Conservation (phyloP, 257 asterid species). For the Eucommia ulmoides region DNA sequence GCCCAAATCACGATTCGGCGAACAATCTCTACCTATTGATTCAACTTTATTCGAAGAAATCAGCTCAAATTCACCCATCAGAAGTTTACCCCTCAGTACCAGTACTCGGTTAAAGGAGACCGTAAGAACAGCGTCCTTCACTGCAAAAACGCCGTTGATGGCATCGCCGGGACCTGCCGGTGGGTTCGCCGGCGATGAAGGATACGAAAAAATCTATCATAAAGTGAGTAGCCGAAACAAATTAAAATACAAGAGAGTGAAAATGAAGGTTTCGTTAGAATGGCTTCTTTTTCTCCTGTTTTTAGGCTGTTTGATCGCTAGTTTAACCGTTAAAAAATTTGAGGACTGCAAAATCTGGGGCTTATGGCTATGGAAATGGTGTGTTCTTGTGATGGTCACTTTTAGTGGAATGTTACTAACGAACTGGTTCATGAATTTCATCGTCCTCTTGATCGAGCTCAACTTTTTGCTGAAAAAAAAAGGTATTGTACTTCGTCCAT, state of each 20-base stretch:
- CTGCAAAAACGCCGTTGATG: constrained; percentile 57
- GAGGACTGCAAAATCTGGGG: constrained; percentile 13
- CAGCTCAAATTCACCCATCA: constrained; percentile 17
- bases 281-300: constrained; percentile 32
- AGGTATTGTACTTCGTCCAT: constrained; percentile 51
- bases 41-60: constrained; percentile 17
- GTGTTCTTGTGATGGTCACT: constrained; percentile 36
- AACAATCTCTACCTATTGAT: constrained; percentile 31
- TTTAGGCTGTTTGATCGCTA: constrained; percentile 23
- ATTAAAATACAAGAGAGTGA: constrained; percentile 20
- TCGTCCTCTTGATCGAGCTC: constrained; percentile 47
- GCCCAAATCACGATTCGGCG: constrained; percentile 56
- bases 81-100: constrained; percentile 15
- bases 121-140: constrained; percentile 31
- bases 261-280: constrained; percentile 23
- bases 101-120: constrained; percentile 10
- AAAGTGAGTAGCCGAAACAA: constrained; percentile 16
- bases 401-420: constrained; percentile 60
- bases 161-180: constrained; percentile 20
- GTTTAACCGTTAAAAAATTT: constrained; percentile 24
- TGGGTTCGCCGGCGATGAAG: constrained; percentile 32
- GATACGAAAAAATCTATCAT: constrained; percentile 31
- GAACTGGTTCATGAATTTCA: constrained; percentile 36
- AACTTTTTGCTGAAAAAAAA: constrained; percentile 47
- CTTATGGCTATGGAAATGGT: constrained; percentile 58